Evolutionary conservation across 805 yeast genomes (phyloP), one percentile per base, ranked within the genome.

Genomic region (Wickerhamomyces queroliae): DNA sequence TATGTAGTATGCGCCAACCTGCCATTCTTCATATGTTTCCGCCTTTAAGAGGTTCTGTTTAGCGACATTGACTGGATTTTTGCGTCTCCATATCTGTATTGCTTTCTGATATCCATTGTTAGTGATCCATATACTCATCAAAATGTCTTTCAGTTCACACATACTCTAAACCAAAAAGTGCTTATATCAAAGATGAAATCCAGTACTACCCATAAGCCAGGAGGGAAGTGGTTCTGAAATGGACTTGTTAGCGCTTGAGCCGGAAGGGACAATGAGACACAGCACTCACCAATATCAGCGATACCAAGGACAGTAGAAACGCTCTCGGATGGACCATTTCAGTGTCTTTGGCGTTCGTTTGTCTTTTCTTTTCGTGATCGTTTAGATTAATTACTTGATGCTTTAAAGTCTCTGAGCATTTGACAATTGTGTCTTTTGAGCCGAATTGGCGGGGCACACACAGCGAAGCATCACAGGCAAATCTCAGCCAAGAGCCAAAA

Each of bases 11-110:
- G 81, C 79, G 17, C 62, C 69, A 17, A 59, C 62, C 45, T 72
- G 80, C 91, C 95, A 91, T 41, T 85, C 91, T 29, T 71, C 76
- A 56, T 78, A 85, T 16, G 73, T 70, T 32, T 69, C 64, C 16
- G 83, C 81, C 17, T 62, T 62, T 16, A 72, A 71, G 28, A 80
- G 56, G 43, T 68, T 66, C 45, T 70, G 70, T 35, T 73, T 65
- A 11, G 71, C 72, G 35, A 70, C 72, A 41, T 70, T 63, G 15
- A 72, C 52, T 11, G 76, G 72, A 47, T 67, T 70, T 46, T 69
- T 63, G 22, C 65, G 28, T 13, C 49, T 40, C 56, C 54, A 54
- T 11, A 55, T 17, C 17, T 45, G 47, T 0, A 52, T 24, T 2
- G 37, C n/a, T 39, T 55, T 51, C 44, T 45, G 19, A n/a, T 4